Evolutionary conservation across 345 rosid genomes (phyloP), one percentile per base, ranked within the genome.

Genomic region (Eucalyptus decipiens): DNA sequence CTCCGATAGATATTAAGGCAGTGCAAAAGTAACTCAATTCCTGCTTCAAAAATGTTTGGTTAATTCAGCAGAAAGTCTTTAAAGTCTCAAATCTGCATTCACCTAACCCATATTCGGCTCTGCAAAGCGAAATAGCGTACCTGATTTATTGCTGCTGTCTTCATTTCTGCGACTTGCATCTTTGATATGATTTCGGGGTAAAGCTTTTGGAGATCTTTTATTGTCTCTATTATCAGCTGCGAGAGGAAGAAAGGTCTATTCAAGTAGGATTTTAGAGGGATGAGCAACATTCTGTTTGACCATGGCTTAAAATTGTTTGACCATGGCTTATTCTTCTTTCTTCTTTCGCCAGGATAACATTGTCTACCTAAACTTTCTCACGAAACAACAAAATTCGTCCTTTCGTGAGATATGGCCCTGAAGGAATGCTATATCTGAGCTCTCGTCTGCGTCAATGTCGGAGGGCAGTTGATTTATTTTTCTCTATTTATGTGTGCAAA

Each of bases 201-300:
- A 48, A 92, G 56, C 43, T 92, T 92, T 83, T 93, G 92, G 5
- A 97, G 97, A 89, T 97, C 97, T 89, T 89, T 93, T 93, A 95
- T 93, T 30, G 99, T 95, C 91, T 90, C 89, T 65, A 92, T 65
- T 88, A 96, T 91, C 88, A 97, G 92, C 99, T 97, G 91, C 92
- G 72, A 52, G 37, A 88, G 67, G 28, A 85, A 4, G 51, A 45
- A 83, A 83, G n/a, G 32, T 42, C 48, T 42, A 37, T 45, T 80
- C 11, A 21, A 11, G 40, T 21, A 45, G 47, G 37, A 40, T 26
- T 23, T 80, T 45, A 80, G 85, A 90, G 85, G 85, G 85, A 80
- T 26, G 48, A 37, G 19, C 60, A 40, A 87, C 72, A 30, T 62
- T 42, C 43, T 42, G 43, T 42, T 42, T 42, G 43, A 42, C 43